Base-by-base conservation (phyloP, 2,329 filamentous ascomycete species). In the Calonectria multiphialidica region DNA sequence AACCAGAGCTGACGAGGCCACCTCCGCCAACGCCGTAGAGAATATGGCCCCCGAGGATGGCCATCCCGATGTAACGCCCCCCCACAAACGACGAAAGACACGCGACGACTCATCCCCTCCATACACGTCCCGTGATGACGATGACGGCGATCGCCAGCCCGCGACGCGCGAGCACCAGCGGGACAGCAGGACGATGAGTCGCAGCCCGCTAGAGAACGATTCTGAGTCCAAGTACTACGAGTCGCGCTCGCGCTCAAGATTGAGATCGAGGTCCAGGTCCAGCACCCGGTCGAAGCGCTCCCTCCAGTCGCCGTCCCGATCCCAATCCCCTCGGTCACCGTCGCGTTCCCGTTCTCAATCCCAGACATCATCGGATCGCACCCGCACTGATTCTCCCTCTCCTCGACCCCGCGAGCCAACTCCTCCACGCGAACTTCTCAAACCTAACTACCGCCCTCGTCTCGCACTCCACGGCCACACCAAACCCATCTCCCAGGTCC, bases 401-500 rank as follows among this genome's bases (percentile, higher is more conserved):
- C 78, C 78, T 4, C 57, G 45, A 45, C 78, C 72, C 55, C 76
- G 72, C 65, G 79, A 78, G 35, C 80, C 84, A 15, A 81, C 84
- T 8, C 84, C 82, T 68, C 85, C 84, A 15, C 83, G 81, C 28
- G 88, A 91, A 72, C 89, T 91, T 5, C 86, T 87, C 25, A 84
- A 84, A 28, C 89, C 95, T 18, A 88, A 93, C 81, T 98, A 95
- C 85, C 89, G 86, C 49, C 89, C 92, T 40, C 90, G 91, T 66
- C 90, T 96, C 75, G 89, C 93, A 23, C 88, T 98, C 23, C 90
- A 88, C 72, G 96, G 95, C 2, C 96, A 98, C 85, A 88, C 90
- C 62, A 92, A 93, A 72, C 92, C 94, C 25, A 91, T 98, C 1
- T 94, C 96, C 2, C 92, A 95, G 66, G 95, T 98, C 61, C 94